These are phyloP conservation scores for Neoboletus brunneissimus DNA, from an alignment of 768 basidiomycete genomes.

Conservation along the genomic window DNA sequence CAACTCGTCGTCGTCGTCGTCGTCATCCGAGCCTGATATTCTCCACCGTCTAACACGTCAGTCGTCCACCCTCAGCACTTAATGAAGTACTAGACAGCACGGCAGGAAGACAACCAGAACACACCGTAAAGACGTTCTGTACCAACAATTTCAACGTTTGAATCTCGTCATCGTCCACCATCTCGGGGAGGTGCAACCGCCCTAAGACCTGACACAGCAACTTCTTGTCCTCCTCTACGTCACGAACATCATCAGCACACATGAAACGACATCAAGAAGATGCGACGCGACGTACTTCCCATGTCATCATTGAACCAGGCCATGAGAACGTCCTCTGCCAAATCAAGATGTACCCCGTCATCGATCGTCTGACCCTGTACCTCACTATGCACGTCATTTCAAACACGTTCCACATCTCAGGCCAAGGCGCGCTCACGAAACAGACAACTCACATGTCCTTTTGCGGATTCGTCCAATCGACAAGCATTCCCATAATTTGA, in stretches of 20 bases:
- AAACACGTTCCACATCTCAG: not conserved
- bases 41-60: too few relatives aligned
- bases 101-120: too few relatives aligned
- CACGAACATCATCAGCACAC: not conserved
- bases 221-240: slow-evolving; percentile 59
- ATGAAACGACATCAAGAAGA: not conserved
- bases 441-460: slow-evolving; percentile 54
- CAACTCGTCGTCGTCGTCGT: too few relatives aligned
- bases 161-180: too few relatives aligned
- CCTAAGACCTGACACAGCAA: slow-evolving; percentile 59
- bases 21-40: too few relatives aligned
- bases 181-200: too few relatives aligned
- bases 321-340: slow-evolving; percentile 52
- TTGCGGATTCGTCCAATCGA: slow-evolving; percentile 86
- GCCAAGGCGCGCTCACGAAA: not conserved
- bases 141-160: too few relatives aligned
- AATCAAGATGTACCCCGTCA: too few relatives aligned
- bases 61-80: too few relatives aligned
- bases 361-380: slow-evolving; percentile 37
- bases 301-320: slow-evolving; percentile 46
- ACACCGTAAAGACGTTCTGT: too few relatives aligned
- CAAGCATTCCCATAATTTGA: slow-evolving; percentile 74
- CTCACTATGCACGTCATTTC: slow-evolving; percentile 31
- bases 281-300: slow-evolving; percentile 44
- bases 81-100: too few relatives aligned